phyloP scores from a whole-genome alignment of 441 rosid species.

The Pelargonium myrrhifolium region DNA sequence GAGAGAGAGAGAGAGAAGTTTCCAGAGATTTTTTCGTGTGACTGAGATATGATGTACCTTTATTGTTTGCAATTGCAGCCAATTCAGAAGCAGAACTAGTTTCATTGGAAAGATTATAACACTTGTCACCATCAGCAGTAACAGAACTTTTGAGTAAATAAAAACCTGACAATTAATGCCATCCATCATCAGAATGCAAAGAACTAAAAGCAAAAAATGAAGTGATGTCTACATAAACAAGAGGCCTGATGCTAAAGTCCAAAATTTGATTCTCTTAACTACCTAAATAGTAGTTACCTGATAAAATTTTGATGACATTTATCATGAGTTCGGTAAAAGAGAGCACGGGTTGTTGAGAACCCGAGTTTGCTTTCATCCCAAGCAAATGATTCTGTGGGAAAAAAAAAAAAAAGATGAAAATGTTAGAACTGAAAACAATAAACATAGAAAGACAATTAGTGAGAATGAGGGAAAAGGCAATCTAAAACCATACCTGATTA shows the following conservation, averaged over 20 bases:
- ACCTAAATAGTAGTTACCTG: constrained; percentile 41
- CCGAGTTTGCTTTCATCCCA: constrained; percentile 41
- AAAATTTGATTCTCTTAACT: neutral
- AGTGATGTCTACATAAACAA: constrained; percentile 1
- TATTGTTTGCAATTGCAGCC: constrained; percentile 28
- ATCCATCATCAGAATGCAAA: constrained; percentile 23
- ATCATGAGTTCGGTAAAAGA: constrained; percentile 55
- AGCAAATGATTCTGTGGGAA: constrained; percentile 80
- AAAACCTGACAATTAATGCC: constrained; percentile 41
- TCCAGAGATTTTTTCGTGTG: constrained; percentile 9
- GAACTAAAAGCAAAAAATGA: constrained; percentile 3
- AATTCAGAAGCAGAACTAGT: constrained; percentile 29
- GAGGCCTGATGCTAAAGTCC: neutral
- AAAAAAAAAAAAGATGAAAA: neutral
- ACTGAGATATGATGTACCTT: constrained; percentile 39
- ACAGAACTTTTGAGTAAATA: constrained; percentile 34
- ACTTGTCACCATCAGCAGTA: constrained; percentile 23
- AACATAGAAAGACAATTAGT: constrained; percentile 5
- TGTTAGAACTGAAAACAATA: constrained; percentile 15
- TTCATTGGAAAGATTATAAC: constrained; percentile 33
- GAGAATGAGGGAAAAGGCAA: neutral
- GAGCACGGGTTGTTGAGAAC: constrained; percentile 32
- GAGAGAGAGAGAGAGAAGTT: neutral
- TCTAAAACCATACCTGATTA: constrained; percentile 59
- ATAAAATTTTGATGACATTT: constrained; percentile 59